phyloP scores from a whole-genome alignment of 2,329 filamentous ascomycete genomes.

The Grosmannia penicillata region DNA sequence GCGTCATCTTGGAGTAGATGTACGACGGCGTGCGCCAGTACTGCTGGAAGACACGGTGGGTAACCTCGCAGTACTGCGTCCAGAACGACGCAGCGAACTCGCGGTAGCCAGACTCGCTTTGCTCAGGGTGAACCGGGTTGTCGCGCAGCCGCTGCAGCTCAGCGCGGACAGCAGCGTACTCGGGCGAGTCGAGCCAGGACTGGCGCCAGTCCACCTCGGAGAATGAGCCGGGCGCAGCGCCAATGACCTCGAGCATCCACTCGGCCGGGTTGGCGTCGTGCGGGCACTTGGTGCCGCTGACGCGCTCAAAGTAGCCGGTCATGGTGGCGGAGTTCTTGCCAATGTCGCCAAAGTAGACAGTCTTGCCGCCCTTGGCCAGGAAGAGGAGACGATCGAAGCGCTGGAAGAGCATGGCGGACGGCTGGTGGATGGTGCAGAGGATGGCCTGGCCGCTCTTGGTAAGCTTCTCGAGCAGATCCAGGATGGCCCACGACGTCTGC shows the following conservation, averaged over 20 bases:
- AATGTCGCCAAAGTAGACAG: slow-evolving; percentile 64
- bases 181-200: slow-evolving; percentile 43
- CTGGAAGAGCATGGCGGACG: slow-evolving; percentile 86
- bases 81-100: slow-evolving; percentile 71
- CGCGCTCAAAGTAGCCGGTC: slow-evolving; percentile 61
- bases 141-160: slow-evolving; percentile 43
- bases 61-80: slow-evolving; percentile 52
- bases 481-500: slow-evolving; percentile 86
- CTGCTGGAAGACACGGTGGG: slow-evolving; percentile 58
- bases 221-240: slow-evolving; percentile 48
- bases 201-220: slow-evolving; percentile 52
- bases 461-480: slow-evolving; percentile 75
- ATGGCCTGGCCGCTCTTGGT: slow-evolving; percentile 82
- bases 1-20: slow-evolving; percentile 67
- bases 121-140: slow-evolving; percentile 22
- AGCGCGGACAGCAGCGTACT: slow-evolving; percentile 37
- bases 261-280: slow-evolving; percentile 63
- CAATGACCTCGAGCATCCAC: slow-evolving; percentile 56
- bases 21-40: slow-evolving; percentile 86
- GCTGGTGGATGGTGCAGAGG: slow-evolving; percentile 90
- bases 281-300: slow-evolving; percentile 52
- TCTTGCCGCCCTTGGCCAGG: slow-evolving; percentile 60
- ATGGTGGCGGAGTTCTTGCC: slow-evolving; percentile 55
- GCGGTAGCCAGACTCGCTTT: slow-evolving; percentile 32
- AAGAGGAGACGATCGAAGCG: slow-evolving; percentile 73